Evolutionary conservation across 78 protist species (phyloP).

Genomic region (Planoprotostelium fungivorum): DNA sequence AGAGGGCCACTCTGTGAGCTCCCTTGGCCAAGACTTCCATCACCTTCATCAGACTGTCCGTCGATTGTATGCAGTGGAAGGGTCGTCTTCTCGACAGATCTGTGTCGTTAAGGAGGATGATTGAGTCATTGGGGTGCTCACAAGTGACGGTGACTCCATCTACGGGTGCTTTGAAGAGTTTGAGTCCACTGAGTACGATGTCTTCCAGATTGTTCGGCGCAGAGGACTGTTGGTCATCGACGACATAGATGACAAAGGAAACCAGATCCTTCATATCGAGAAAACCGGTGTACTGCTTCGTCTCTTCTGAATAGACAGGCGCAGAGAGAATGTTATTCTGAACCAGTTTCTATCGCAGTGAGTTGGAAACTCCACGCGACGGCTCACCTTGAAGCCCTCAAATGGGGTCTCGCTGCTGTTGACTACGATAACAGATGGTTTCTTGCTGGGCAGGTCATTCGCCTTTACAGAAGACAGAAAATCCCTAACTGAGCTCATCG

Average conservation of each 20-base stretch:
- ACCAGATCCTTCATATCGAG: neutral
- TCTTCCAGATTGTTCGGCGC: neutral
- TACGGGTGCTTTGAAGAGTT: neutral
- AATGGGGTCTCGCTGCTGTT: neutral
- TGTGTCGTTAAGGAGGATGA: neutral
- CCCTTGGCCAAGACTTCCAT: neutral
- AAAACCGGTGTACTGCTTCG: neutral
- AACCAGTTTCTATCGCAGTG: neutral
- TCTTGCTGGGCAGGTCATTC: neutral
- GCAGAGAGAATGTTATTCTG: neutral
- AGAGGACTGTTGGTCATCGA: neutral
- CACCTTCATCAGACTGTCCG: neutral
- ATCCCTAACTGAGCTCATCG: neutral
- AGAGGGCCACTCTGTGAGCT: neutral
- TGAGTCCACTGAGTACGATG: neutral
- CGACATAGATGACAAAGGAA: neutral
- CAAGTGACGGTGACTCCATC: neutral
- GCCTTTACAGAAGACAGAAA: neutral
- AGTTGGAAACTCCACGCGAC: neutral
- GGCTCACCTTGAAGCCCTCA: neutral
- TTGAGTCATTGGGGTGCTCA: neutral
- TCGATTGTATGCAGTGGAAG: neutral
- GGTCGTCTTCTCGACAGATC: neutral
- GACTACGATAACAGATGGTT: neutral
- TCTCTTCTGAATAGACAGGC: neutral